Base-by-base conservation (phyloP, 2,329 filamentous ascomycete genomes). In the Monilinia fructigena region DNA sequence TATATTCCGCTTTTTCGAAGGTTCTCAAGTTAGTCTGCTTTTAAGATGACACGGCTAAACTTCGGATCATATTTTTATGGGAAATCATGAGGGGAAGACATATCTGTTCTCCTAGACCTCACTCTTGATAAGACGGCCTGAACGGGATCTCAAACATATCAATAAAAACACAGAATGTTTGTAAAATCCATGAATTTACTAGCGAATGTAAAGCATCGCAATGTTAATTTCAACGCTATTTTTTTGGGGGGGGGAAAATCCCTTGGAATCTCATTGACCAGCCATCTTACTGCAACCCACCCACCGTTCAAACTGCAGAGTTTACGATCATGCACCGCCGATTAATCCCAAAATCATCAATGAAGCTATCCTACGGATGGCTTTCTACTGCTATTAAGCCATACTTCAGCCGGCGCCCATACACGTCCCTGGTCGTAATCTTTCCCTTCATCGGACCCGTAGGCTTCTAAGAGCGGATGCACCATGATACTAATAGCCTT, bases 331-430 rank as follows among this genome's bases (percentile, higher is more conserved):
- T 47, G 18, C 26, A 16, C 31, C 40, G 55, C 11, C 16, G 6
- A 59, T 11, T n/a, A n/a, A 1, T 14, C 45, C 47, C 5, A 2
- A 58, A 14, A 4, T 6, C 18, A 11, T 28, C 31, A 48, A 45
- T 4, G 23, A n/a, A 45, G 55, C 40, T 58, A 58, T 20, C 45
- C 16, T 7, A 38, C 28, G 4, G 42, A 38, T 18, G 42, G 11
- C 8, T 4, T 8, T 4, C 18, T 42, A 45, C 71, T 72, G 53
- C 71, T 72, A 61, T 72, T 66, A 45, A 73, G 63, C 71, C 68
- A 72, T 26, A 71, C 71, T 42, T 65, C 70, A 8, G 64, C 70
- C 0, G 61, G 47, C 45, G 61, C 58, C 70, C 70, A 72, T 16
- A 71, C 66, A 54, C 65, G 60, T 50, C 23, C 47, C 4, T 66